These are phyloP conservation scores for Physaria fendleri DNA, from an alignment of 345 rosid genomes.

Conservation along the genomic window DNA sequence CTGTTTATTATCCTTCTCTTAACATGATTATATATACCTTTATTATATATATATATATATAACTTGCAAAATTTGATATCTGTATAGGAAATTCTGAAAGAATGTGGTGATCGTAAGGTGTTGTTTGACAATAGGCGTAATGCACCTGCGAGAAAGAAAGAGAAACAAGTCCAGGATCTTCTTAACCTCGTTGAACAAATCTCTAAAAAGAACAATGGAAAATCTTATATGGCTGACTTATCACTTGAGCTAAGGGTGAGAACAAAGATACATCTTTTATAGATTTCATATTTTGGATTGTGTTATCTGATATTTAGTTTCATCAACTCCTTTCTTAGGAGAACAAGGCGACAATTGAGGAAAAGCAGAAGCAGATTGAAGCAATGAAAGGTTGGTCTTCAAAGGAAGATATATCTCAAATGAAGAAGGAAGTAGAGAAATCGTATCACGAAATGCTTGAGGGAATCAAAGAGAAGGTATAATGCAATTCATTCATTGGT, in stretches of 20 bases:
- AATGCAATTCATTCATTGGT: background rate
- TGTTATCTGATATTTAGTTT: background rate
- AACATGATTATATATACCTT: background rate
- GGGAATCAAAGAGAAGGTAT: slow-evolving; percentile 24
- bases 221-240: slow-evolving; percentile 26
- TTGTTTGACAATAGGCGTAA: slow-evolving; percentile 24
- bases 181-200: slow-evolving; percentile 20
- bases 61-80: background rate
- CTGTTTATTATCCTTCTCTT: no score
- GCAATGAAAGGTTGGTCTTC: slow-evolving; percentile 6
- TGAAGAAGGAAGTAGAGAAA: slow-evolving; percentile 16
- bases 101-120: slow-evolving; percentile 25
- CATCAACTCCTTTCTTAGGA: background rate
- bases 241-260: slow-evolving; percentile 20
- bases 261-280: background rate
- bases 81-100: slow-evolving; percentile 19
- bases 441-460: slow-evolving; percentile 8
- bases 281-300: background rate
- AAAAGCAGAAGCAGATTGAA: slow-evolving; percentile 16
- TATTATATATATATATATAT: no score
- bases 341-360: background rate
- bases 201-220: slow-evolving; percentile 18
- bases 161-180: slow-evolving; percentile 21
- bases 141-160: background rate
- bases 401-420: background rate